phyloP scores from a whole-genome alignment of 495 filamentous ascomycete species.

The Pyrenula massariospora region DNA sequence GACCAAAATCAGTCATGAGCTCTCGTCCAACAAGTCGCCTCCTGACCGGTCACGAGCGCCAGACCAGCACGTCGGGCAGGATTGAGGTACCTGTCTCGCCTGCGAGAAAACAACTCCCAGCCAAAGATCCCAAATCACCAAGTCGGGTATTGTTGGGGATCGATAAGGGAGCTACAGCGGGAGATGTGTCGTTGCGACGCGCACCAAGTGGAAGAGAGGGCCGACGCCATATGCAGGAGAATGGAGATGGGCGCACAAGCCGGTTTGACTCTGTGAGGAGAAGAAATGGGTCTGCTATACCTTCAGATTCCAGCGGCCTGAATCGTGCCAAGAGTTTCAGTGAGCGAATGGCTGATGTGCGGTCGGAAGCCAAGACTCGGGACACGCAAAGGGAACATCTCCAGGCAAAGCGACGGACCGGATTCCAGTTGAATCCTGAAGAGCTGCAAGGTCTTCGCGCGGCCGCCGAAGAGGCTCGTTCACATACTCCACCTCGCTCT shows the following conservation, averaged over 20 bases:
- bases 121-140: constrained; percentile 56
- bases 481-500: constrained; percentile 19
- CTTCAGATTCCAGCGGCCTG: constrained; percentile 6
- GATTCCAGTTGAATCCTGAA: constrained; percentile 55
- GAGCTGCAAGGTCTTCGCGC: constrained; percentile 56
- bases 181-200: constrained; percentile 75
- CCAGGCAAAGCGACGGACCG: constrained; percentile 50
- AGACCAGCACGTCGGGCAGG: constrained; percentile 8
- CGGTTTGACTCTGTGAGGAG: constrained; percentile 18
- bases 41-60: constrained; percentile 9
- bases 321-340: constrained; percentile 63
- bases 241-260: constrained; percentile 17
- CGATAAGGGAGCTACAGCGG: constrained; percentile 72
- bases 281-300: constrained; percentile 9
- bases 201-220: constrained; percentile 33
- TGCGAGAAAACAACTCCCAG: constrained; percentile 34
- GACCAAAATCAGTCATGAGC: constrained; percentile 10
- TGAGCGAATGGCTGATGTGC: constrained; percentile 65
- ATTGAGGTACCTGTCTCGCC: constrained; percentile 81
- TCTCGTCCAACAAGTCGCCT: constrained; percentile 14
- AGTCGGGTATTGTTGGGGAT: constrained; percentile 74
- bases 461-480: constrained; percentile 35
- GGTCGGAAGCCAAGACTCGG: constrained; percentile 33
- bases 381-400: constrained; percentile 42
- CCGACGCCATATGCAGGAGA: background rate